A percentile compares a stretch with the other conserved stretches of the same genome.
Evolutionary conservation across 129 eudicot genomes (phyloP).

Genomic region (Lactuca saligna): DNA sequence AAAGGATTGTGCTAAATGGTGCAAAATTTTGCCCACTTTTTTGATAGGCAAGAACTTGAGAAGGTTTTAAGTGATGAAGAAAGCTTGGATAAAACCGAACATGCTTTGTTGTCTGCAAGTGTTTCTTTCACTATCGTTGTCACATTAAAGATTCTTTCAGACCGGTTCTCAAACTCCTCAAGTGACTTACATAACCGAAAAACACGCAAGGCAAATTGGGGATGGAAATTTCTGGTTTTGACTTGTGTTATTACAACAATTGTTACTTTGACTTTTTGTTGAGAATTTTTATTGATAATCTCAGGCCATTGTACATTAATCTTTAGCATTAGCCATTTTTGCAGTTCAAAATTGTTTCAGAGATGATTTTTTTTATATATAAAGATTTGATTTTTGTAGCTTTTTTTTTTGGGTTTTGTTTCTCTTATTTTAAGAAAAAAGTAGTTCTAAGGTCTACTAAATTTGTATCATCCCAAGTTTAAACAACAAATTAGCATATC

Average conservation of each 20-base stretch:
- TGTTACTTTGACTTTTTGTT: conserved; percentile 24
- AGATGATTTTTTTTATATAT: neutral
- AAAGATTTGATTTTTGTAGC: neutral
- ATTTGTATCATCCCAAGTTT: too few species aligned
- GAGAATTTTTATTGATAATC: neutral
- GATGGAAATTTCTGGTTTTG: conserved; percentile 23
- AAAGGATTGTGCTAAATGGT: neutral
- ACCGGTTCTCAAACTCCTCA: neutral
- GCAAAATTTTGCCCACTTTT: neutral
- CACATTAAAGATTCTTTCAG: conserved; percentile 26
- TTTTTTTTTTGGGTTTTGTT: neutral
- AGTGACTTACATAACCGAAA: neutral
- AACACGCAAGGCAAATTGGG: conserved; percentile 1
- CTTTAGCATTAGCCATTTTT: conserved; percentile 22
- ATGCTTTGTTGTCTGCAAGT: conserved; percentile 33
- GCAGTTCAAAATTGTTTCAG: conserved; percentile 8
- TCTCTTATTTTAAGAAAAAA: too few species aligned
- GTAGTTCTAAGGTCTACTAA: too few species aligned
- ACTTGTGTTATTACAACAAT: conserved; percentile 10
- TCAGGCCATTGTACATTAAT: conserved; percentile 15
- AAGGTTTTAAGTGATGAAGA: conserved; percentile 62
- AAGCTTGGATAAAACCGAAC: conserved; percentile 59
- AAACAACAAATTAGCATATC: too few species aligned
- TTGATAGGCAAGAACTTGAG: conserved; percentile 64
- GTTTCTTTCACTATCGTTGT: conserved; percentile 22